Evolutionary conservation across 805 yeast species (phyloP).

Genomic region (Saturnispora zaruensis): DNA sequence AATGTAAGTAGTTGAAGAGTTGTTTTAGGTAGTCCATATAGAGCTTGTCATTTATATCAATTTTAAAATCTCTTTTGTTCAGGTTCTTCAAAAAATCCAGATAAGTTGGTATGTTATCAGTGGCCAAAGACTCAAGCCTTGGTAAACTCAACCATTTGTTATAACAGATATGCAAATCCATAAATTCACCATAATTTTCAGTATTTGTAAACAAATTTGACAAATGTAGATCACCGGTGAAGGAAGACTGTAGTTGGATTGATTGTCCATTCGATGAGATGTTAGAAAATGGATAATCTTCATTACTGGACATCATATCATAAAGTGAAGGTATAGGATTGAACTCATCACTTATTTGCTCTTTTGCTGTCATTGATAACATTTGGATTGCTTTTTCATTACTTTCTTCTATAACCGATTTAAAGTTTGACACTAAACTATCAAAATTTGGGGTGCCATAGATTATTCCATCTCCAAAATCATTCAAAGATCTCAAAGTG

Average conservation of each 20-base stretch:
- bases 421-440: neutral
- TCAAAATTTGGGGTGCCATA: neutral
- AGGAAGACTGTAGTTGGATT: neutral
- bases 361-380: neutral
- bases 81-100: slow-evolving; percentile 13
- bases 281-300: neutral
- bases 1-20: slow-evolving; percentile 41
- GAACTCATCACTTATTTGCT: neutral
- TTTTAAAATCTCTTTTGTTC: slow-evolving; percentile 16
- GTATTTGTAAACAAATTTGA: slow-evolving; percentile 44
- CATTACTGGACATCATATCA: slow-evolving; percentile 1
- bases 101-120: slow-evolving; percentile 16
- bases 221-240: slow-evolving; percentile 40
- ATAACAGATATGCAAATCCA: slow-evolving; percentile 50
- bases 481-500: slow-evolving; percentile 15
- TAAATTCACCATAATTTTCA: slow-evolving; percentile 55
- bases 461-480: neutral
- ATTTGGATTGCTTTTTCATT: slow-evolving; percentile 5
- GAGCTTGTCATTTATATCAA: slow-evolving; percentile 19
- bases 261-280: neutral
- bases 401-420: slow-evolving; percentile 1
- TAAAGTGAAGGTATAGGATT: neutral
- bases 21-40: slow-evolving; percentile 39
- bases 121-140: slow-evolving; percentile 12
- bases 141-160: slow-evolving; percentile 44